Base-by-base conservation (phyloP, 352 stramenopile species). In the Globisporangium cederbergense region DNA sequence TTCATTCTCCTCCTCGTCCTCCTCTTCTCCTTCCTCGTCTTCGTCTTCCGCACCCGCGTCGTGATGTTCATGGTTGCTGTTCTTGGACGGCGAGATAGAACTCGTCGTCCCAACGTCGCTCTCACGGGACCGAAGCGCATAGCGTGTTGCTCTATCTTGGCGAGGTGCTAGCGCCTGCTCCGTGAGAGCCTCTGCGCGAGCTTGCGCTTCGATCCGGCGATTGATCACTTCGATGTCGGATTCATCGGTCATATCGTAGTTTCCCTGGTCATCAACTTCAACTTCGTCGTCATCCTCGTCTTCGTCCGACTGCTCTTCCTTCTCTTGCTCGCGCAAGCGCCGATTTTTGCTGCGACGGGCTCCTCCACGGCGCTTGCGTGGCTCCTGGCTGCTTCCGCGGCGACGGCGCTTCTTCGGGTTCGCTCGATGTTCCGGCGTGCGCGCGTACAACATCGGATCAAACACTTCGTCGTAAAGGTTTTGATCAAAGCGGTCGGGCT, bases 401-500 rank as follows among this genome's bases (percentile, higher is more conserved):
- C 64, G 51, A 32, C 64, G 63, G 20, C 71, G 67, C 32, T 71
- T 74, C 32, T 73, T 66, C 58, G 62, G 4, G 14, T 32, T 51
- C 16, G 45, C 16, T 20, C 36, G 62, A 49, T 60, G 52, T 7
- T 40, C 38, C 1, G 58, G 10, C 6, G 64, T 38, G 8, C 30
- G 43, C 2, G 69, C 70, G 3, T 74, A 72, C 16, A 52, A 40
- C 56, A 73, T 71, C 14, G 72, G 67, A 18, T 72, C 70, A 34
- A 92, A 92, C 32, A 89, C 78, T 46, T 90, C 79, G 61, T 92
- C 81, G 68, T 90, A 92, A 11, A 90, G 62, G 45, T 68, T 78
- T 55, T 79, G 70, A 36, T 90, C 79, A 65, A 90, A 90, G 16
- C 73, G 79, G 28, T 77, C 69, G n/a, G 83, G 76, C 49, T 88